Evolutionary conservation across 306 rosid species (phyloP).

Genomic region (Calophaca sinica): DNA sequence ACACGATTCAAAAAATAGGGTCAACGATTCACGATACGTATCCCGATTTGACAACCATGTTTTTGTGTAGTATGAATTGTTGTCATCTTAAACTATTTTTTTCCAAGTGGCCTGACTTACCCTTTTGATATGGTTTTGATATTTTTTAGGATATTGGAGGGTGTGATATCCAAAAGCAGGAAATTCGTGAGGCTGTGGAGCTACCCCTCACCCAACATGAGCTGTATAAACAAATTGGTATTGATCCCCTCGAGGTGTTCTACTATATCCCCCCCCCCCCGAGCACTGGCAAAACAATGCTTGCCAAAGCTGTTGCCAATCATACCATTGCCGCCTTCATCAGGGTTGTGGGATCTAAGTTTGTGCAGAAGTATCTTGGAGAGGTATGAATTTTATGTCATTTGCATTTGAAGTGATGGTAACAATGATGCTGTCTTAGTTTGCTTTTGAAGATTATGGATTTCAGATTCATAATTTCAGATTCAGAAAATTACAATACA

Average conservation of each 20-base stretch:
- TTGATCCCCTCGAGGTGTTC: slow-evolving; percentile 98
- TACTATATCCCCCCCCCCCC: slow-evolving; percentile 94
- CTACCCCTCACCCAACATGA: slow-evolving; percentile 97
- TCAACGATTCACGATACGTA: too few relatives aligned
- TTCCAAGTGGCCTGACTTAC: neutral
- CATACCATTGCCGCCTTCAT: slow-evolving; percentile 98
- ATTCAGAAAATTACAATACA: too few relatives aligned
- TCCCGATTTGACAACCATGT: too few relatives aligned
- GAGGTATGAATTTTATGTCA: slow-evolving; percentile 68
- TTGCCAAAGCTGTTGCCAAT: slow-evolving; percentile 98
- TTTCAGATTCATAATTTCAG: neutral
- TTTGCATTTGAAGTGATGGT: slow-evolving; percentile 22
- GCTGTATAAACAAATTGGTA: slow-evolving; percentile 95
- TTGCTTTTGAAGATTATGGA: slow-evolving; percentile 26
- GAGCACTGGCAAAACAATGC: slow-evolving; percentile 99
- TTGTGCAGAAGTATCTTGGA: slow-evolving; percentile 98
- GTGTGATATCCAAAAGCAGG: slow-evolving; percentile 98
- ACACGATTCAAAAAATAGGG: too few relatives aligned
- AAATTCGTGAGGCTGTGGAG: slow-evolving; percentile 99
- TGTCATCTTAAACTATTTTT: slow-evolving; percentile 11
- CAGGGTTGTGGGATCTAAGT: slow-evolving; percentile 99
- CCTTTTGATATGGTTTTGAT: slow-evolving; percentile 24
- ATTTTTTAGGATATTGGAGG: slow-evolving; percentile 88
- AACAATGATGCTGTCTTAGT: neutral
- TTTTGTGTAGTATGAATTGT: slow-evolving; percentile 6